Base-by-base conservation (phyloP, 345 rosid species). In the Gossypium longicalyx region DNA sequence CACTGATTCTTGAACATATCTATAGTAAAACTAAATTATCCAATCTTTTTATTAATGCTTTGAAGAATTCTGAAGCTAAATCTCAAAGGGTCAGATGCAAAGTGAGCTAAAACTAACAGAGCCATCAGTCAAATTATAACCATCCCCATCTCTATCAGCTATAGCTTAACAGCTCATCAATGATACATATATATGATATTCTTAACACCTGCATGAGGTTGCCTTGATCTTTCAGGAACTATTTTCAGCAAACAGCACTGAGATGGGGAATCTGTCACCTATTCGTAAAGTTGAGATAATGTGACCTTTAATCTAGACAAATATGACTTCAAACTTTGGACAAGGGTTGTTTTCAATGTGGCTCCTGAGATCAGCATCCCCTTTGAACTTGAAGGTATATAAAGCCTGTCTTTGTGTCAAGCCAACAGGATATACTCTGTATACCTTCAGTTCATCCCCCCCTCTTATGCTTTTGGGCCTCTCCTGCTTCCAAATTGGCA, bases 351-450 rank as follows among this genome's bases (percentile, higher is more conserved):
- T 77, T 79, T 88, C 82, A 74, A 95, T 65, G 80, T 91, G 89
- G 57, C 41, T 86, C 78, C 79, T 82, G 54, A 95, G 78, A 67
- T 86, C 94, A 23, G 84, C 73, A 62, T 87, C 90, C 19, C 83
- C 84, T 3, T 87, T 80, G 77, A 95, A 91, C 78, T 79, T 84
- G 85, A 91, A 95, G 17, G 79, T 81, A 75, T 93, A 91, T 72
- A 95, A 77, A 60, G 98, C 99, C 73, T 90, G 89, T 83, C 96
- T 88, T 82, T 95, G 97, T 4, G 98, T 92, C 83, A 89, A 74
- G 65, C 98, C 99, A 22, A 95, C 85, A 2, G 98, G 99, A 71
- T 90, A 89, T 80, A 95, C 83, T 77, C 77, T 77, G 83, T 91
- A 86, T 52, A 91, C 70, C 83, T 80, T 88, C 34, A 89, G 86